Evolutionary conservation across 441 rosid species (phyloP).

Genomic region (Daphne laureola): DNA sequence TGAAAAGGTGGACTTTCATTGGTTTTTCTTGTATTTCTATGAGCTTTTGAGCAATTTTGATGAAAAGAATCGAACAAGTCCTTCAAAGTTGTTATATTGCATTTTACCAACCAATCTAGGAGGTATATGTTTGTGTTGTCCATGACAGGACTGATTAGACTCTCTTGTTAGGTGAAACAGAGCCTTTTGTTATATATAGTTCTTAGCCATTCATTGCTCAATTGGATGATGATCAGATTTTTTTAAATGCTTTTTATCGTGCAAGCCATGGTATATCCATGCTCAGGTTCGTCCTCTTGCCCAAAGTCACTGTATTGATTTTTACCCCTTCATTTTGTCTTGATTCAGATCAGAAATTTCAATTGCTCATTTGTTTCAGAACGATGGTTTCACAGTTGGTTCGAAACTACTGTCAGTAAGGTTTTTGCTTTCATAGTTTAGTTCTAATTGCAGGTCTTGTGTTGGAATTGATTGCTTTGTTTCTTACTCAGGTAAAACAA

Average conservation of each 20-base stretch:
- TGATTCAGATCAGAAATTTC: neutral
- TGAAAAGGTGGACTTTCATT: too few relatives aligned
- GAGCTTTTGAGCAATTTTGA: too few relatives aligned
- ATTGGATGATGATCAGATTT: conserved; percentile 53
- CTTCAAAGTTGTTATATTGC: too few relatives aligned
- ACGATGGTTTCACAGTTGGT: conserved; percentile 90
- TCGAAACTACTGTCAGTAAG: conserved; percentile 86
- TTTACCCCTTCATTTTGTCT: conserved; percentile 2
- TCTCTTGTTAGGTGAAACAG: too few relatives aligned
- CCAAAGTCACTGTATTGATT: neutral
- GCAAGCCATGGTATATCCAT: conserved; percentile 76
- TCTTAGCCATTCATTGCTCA: conserved; percentile 10
- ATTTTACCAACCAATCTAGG: too few relatives aligned
- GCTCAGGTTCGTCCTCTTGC: conserved; percentile 49
- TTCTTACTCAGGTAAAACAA: conserved; percentile 57
- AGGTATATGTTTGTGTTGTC: too few relatives aligned
- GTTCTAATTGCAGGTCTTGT: neutral
- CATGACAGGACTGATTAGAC: too few relatives aligned
- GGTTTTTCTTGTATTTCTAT: too few relatives aligned
- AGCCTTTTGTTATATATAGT: too few relatives aligned
- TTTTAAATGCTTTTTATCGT: conserved; percentile 60
- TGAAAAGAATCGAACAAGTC: too few relatives aligned
- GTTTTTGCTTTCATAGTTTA: conserved; percentile 26
- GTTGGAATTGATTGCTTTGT: neutral
- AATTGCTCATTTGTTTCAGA: conserved; percentile 20